Evolutionary conservation across 345 rosid species (phyloP).

Genomic region (Eucalyptus curtisii): DNA sequence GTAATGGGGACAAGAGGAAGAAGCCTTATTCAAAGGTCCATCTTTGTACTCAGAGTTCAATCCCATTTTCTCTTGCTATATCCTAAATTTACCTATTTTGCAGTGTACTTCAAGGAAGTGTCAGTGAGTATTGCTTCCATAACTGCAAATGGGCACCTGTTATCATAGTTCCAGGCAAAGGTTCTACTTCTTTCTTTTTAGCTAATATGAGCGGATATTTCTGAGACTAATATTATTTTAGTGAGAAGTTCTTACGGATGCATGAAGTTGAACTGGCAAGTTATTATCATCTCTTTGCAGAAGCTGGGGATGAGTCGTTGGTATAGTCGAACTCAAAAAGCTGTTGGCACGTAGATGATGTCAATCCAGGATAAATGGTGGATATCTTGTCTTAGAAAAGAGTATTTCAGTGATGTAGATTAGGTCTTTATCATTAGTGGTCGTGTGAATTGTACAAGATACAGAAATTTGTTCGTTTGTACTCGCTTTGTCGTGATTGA

Average conservation of each 20-base stretch:
- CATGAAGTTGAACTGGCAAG: not conserved
- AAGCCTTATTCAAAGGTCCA: slow-evolving; percentile 64
- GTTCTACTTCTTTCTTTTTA: slow-evolving; percentile 13
- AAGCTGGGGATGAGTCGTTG: slow-evolving; percentile 33
- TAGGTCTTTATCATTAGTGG: not conserved
- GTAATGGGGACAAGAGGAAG: slow-evolving; percentile 89
- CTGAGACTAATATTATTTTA: not conserved
- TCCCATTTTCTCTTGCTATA: not conserved
- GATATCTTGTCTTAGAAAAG: not conserved
- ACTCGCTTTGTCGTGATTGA: not conserved
- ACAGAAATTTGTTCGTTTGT: not conserved
- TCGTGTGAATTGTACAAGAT: not conserved
- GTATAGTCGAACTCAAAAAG: slow-evolving; percentile 1
- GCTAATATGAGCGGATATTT: not conserved
- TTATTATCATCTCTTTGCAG: slow-evolving; percentile 3
- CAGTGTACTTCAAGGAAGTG: slow-evolving; percentile 77
- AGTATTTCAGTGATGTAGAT: not conserved
- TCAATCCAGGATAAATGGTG: not conserved
- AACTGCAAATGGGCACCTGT: slow-evolving; percentile 75
- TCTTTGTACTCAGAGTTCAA: not conserved
- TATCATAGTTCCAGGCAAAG: slow-evolving; percentile 72
- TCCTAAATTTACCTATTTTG: not conserved
- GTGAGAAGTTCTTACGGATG: not conserved
- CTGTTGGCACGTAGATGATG: not conserved
- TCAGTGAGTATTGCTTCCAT: slow-evolving; percentile 76